phyloP scores from a whole-genome alignment of 2,329 filamentous ascomycete species.

The Aspergillus flavus region DNA sequence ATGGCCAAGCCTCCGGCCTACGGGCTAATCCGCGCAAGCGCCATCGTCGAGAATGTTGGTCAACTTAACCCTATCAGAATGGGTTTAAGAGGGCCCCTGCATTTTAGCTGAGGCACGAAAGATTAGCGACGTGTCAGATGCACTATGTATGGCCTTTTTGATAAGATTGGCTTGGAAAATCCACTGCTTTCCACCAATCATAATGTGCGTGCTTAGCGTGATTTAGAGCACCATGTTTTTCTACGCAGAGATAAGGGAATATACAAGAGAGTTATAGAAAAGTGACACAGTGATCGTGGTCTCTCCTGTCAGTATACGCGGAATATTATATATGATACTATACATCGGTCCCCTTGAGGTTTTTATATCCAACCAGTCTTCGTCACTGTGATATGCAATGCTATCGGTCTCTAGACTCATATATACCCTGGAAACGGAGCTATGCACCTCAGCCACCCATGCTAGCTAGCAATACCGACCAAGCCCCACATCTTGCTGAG shows the following conservation, averaged over 20 bases:
- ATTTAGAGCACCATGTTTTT: background rate
- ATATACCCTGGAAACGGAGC: slow-evolving; percentile 21
- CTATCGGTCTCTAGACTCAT: slow-evolving; percentile 16
- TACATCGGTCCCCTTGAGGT: slow-evolving; percentile 19
- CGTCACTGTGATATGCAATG: slow-evolving; percentile 22
- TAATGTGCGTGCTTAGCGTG: background rate
- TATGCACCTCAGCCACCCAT: slow-evolving; percentile 25
- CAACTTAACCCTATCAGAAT: background rate
- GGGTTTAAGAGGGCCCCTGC: background rate
- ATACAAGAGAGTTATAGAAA: background rate
- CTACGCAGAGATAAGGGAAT: background rate
- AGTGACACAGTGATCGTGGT: background rate
- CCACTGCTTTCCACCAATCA: background rate
- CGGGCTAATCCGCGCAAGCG: background rate
- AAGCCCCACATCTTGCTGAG: slow-evolving; percentile 26
- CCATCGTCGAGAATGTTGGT: background rate
- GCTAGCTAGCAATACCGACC: slow-evolving; percentile 23
- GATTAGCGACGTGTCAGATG: background rate
- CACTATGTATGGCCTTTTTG: background rate
- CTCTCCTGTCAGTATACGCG: slow-evolving; percentile 17
- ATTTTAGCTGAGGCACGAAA: background rate
- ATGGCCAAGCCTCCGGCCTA: background rate
- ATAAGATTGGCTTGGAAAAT: background rate
- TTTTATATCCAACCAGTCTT: slow-evolving; percentile 2
- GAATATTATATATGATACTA: slow-evolving; percentile 26